Conservation (phyloP, 2,329 filamentous ascomycete species). For the Fragosphaeria purpurea region DNA sequence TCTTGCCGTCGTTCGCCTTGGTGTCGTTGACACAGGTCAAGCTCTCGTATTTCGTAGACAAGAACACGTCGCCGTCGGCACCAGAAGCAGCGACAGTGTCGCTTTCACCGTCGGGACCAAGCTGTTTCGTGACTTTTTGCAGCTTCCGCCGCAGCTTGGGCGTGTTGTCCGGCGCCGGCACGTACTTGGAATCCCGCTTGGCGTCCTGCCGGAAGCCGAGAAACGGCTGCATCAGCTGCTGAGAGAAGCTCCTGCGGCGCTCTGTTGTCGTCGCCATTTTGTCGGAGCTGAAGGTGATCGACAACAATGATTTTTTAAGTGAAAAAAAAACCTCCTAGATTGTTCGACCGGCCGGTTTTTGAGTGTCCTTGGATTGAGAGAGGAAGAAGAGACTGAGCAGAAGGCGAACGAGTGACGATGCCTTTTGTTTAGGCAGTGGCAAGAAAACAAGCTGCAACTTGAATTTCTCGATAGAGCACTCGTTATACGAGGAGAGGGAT, state of each 20-base stretch:
- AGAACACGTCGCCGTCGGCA: slow-evolving; percentile 5
- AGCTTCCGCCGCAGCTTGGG: slow-evolving; percentile 23
- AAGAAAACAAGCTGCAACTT: too few species aligned
- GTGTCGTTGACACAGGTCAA: not conserved
- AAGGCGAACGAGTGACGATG: too few species aligned
- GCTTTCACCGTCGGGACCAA: not conserved
- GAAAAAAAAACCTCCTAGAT: too few species aligned
- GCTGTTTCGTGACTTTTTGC: slow-evolving; percentile 21
- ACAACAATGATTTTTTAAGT: too few species aligned
- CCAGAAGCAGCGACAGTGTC: too few species aligned
- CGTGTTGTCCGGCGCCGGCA: not conserved
- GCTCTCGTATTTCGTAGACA: slow-evolving; percentile 9
- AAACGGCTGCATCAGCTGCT: not conserved
- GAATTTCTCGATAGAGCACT: too few species aligned
- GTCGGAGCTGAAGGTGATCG: not conserved
- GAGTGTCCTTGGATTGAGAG: too few species aligned
- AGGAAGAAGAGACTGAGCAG: too few species aligned
- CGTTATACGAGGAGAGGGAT: too few species aligned
- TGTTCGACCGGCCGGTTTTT: too few species aligned
- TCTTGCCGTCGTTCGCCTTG: not conserved
- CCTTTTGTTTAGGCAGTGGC: too few species aligned
- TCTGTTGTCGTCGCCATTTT: slow-evolving; percentile 10
- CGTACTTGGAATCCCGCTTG: slow-evolving; percentile 14
- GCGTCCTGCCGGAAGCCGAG: slow-evolving; percentile 8
- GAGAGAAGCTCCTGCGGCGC: slow-evolving; percentile 13